Base-by-base conservation (phyloP, 129 eudicot genomes). In the Centrapalus pauciflorus region DNA sequence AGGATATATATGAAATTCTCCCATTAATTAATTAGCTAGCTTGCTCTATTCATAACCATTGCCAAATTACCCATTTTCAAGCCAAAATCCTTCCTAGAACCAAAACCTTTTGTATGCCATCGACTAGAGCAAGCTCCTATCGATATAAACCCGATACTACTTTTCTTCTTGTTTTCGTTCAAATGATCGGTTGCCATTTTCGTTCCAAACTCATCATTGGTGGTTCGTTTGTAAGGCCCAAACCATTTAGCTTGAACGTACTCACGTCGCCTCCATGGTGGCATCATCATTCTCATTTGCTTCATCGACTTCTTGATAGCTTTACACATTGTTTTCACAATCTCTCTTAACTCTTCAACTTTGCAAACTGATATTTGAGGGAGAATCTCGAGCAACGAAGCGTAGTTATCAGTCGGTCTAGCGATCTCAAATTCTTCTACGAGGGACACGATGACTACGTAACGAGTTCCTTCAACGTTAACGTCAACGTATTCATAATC, bases 401-500 rank as follows among this genome's bases (percentile, higher is more conserved):
- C 38, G 57, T 75, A 80, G 20, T 4, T 11, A 8, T 52, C 27
- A 5, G 67, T 75, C 2, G 80, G 78, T 2, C 84, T 77, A 0
- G 95, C 99, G 30, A 86, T 89, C 20, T 77, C 77, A 60, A 93
- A 88, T 66, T 93, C 92, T 37, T 70, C 82, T 5, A 82, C 73
- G 2, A 84, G 66, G 24, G 56, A 80, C 28, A 82, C 41, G 20
- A 80, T 83, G 9, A 93, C 23, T 12, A 89, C 76, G 83, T 83
- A 88, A 19, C 96, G 87, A 29, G 30, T 64, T 29, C 79, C 78
- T 0, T 29, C 61, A 1, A 72, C 51, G 2, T 67, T 85, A 0
- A 93, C 75, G 55, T 93, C 99, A 3, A 93, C 48, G 74, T 88
- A 93, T 60, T 93, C 92, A 64, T 88, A 79, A 50, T 72, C 56